Percentiles rank a stretch among this genome's conserved stretches.
Evolutionary conservation across 2,329 filamentous ascomycete species (phyloP).

Genomic region (Fusarium sp.): DNA sequence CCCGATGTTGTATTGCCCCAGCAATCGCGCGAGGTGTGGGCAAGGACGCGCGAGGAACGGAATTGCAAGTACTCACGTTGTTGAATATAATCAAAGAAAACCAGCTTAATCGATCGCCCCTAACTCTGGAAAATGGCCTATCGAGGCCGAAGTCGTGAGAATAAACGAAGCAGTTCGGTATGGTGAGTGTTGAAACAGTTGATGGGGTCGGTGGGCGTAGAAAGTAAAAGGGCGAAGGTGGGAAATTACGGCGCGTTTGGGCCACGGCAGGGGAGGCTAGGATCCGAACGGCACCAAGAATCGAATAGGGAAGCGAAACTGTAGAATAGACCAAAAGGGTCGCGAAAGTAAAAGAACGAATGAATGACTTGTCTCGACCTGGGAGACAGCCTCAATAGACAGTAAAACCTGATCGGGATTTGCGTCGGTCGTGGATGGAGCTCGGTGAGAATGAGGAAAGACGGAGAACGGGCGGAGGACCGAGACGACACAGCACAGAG

Average conservation of each 20-base stretch:
- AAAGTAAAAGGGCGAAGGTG: slow-evolving; percentile 35
- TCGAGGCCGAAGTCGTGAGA: slow-evolving; percentile 41
- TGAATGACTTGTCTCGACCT: slow-evolving; percentile 29
- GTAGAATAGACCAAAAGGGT: slow-evolving; percentile 21
- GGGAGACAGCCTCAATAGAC: slow-evolving; percentile 41
- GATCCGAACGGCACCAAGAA: slow-evolving; percentile 29
- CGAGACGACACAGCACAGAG: slow-evolving; percentile 44
- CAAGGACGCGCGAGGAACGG: slow-evolving; percentile 28
- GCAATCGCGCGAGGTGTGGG: slow-evolving; percentile 21
- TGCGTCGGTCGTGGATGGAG: slow-evolving; percentile 50
- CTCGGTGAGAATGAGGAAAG: slow-evolving; percentile 49
- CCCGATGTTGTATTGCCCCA: slow-evolving; percentile 7
- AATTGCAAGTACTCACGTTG: slow-evolving; percentile 44
- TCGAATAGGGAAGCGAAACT: slow-evolving; percentile 32
- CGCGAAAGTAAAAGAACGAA: slow-evolving; percentile 30
- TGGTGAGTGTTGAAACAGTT: slow-evolving; percentile 24
- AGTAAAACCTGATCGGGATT: slow-evolving; percentile 43
- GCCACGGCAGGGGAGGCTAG: slow-evolving; percentile 40
- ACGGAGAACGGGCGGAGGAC: slow-evolving; percentile 45
- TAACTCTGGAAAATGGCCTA: slow-evolving; percentile 48
- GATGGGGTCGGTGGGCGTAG: slow-evolving; percentile 29
- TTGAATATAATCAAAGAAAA: slow-evolving; percentile 40
- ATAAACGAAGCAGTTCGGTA: slow-evolving; percentile 35
- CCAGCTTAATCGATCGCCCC: slow-evolving; percentile 46
- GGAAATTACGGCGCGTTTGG: slow-evolving; percentile 44